Base-by-base conservation (phyloP, 257 asterid genomes). In the Anisodus tanguticus region DNA sequence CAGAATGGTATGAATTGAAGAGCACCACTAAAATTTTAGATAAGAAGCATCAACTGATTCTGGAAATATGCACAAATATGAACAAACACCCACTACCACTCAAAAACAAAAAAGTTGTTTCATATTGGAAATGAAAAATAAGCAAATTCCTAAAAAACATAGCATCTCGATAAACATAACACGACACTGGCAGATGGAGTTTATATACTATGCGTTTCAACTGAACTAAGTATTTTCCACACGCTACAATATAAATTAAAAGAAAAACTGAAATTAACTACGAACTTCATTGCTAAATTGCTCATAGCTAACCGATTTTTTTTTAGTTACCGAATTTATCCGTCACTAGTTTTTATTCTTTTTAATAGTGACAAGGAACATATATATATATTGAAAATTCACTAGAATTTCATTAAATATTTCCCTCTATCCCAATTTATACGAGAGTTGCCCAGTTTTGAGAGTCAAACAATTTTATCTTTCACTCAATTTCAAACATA, bases 1-100 rank as follows among this genome's bases (percentile, higher is more conserved):
- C 51, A 83, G 82, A 89, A 91, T 71, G 91, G 85, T 85, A 86
- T 84, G 71, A 90, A 97, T 49, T 87, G 85, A 84, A 82, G 88
- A 83, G 85, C 76, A 87, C 85, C 91, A 91, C 88, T 85, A 85
- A 67, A 84, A 69, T 81, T 49, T 85, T 89, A 93, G 59, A 93
- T 96, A 90, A 87, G 60, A 85, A 86, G 88, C 51, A 92, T 91
- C 91, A 87, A 86, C 84, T 83, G 62, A 85, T 68, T 91, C 82
- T 87, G 91, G 88, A 85, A 86, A 72, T 59, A 51, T 74, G 58
- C 8, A 86, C 87, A 86, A 49, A 63, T 60, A 86, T 83, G 87
- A 87, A 89, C 89, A 89, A 87, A 78, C 85, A 84, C 53, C 84
- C 92, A 89, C 92, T 82, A 86, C 12, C 79, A 89, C 88, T 91